Base-by-base conservation (phyloP, 2,329 filamentous ascomycete species). In the Colletotrichum australisinense region DNA sequence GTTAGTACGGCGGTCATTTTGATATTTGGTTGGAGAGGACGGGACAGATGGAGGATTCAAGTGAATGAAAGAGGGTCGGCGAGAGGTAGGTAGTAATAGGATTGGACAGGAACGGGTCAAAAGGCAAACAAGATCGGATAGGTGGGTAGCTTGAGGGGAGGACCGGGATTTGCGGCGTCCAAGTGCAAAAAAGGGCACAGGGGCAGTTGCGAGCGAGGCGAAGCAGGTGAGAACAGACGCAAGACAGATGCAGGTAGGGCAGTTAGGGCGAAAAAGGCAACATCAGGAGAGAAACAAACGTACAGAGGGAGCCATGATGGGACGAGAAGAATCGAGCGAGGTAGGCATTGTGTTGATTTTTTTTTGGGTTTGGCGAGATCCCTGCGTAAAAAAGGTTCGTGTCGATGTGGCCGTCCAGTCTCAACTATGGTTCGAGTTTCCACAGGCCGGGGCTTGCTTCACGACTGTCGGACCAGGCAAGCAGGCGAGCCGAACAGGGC, bases 241-340 rank as follows among this genome's bases (percentile, higher is more conserved):
- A 16, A 58, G 35, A 49, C 32, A 26, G 64, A 24, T 46, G 52
- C 22, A 53, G 63, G 38, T 26, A 32, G 35, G 49, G 16, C 14
- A 35, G 49, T 38, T 8, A 55, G 24, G n/a, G 53, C 38, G 8
- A 67, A 66, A 59, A 73, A 46, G 46, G 16, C 55, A 56, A 70
- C 28, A 64, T 65, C 59, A 59, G 69, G 46, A 60, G 67, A 55
- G 57, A 57, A 63, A 72, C 49, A 38, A 74, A 89, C 89, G 68
- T 89, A 91, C 89, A 79, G 89, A 91, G 60, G 88, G 87, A 73
- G 88, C 88, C 89, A 91, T 90, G 80, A 91, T 91, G 78, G 89
- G 89, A 80, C 89, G 88, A 67, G 88, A 85, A 57, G 89, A 91
- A 69, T 91, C 89, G 71, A 91, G 78, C n/a, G 89, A 91, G 74